Percentiles rank a stretch among this genome's conserved stretches.
Conservation (phyloP, 352 stramenopile genomes). For the Elongisporangium prolatum region DNA sequence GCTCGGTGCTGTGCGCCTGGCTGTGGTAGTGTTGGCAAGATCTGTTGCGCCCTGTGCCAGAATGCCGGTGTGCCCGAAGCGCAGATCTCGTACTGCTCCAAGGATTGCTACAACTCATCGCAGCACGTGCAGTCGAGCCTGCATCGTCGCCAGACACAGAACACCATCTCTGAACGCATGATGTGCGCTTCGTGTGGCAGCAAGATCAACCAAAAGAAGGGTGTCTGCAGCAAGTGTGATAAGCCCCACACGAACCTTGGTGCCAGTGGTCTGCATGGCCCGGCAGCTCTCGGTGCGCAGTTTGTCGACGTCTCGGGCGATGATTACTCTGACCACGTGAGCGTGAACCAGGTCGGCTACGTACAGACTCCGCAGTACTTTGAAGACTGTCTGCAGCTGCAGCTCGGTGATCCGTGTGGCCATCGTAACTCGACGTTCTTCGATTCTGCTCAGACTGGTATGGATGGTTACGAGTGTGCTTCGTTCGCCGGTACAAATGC, state of each 20-base stretch:
- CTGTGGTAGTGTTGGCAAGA: conserved; percentile 69
- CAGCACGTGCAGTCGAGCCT: conserved; percentile 58
- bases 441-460: conserved; percentile 64
- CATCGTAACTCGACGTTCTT: conserved; percentile 76
- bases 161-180: conserved; percentile 59
- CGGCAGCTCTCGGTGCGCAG: conserved; percentile 14
- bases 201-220: conserved; percentile 68
- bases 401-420: conserved; percentile 51
- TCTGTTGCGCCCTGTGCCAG: conserved; percentile 66
- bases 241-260: conserved; percentile 4
- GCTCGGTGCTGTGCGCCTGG: conserved; percentile 50
- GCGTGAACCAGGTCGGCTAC: conserved; percentile 67
- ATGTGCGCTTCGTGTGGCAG: conserved; percentile 51
- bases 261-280: no score
- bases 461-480: conserved; percentile 69
- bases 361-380: conserved; percentile 77
- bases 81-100: conserved; percentile 74
- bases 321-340: conserved; percentile 69
- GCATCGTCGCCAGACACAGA: conserved; percentile 65
- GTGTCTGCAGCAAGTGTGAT: conserved; percentile 60
- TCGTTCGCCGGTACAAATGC: conserved; percentile 74
- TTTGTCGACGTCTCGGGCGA: conserved; percentile 47
- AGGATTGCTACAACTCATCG: conserved; percentile 73
- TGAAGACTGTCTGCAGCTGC: conserved; percentile 60
- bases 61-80: conserved; percentile 52